Conservation (phyloP, 139 green algal genomes). For the Chlamydomonas sp. region DNA sequence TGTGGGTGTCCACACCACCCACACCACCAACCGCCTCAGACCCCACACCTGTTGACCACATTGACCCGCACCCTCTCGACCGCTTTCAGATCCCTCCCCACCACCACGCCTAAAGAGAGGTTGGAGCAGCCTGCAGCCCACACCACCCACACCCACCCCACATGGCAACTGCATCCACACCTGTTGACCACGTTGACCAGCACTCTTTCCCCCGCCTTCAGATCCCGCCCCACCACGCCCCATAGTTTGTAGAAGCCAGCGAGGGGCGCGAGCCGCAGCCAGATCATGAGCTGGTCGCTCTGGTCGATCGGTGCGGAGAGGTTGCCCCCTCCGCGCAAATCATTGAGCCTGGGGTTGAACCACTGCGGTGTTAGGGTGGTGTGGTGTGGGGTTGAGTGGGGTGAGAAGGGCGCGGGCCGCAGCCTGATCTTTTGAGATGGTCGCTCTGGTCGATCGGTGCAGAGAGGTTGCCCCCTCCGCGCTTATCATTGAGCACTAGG, state of each 20-base stretch:
- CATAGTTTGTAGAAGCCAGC: conserved; percentile 55
- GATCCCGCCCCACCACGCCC: conserved; percentile 32
- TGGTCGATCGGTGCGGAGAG: conserved; percentile 19
- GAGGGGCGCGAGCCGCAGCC: conserved; percentile 80
- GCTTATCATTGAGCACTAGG: neutral
- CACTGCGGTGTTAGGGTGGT: neutral
- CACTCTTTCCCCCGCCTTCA: conserved; percentile 35
- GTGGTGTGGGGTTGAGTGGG: too few species aligned
- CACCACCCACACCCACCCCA: neutral
- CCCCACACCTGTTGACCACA: conserved; percentile 30
- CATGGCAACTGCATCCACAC: neutral
- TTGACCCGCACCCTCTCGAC: conserved; percentile 36
- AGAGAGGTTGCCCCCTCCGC: conserved; percentile 18
- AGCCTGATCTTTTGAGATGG: conserved; percentile 96
- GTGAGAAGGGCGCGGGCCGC: conserved; percentile 65
- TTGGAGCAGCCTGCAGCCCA: too few species aligned
- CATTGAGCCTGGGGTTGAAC: conserved; percentile 16
- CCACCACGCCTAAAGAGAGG: too few species aligned
- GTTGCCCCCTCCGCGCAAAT: conserved; percentile 13
- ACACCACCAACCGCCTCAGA: too few species aligned
- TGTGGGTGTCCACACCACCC: too few species aligned
- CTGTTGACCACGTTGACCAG: neutral
- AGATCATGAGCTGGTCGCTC: conserved; percentile 91
- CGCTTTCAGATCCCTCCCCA: conserved; percentile 19
- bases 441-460: conserved; percentile 48